Conservation (phyloP, 2,329 filamentous ascomycete genomes). For the Aspergillus oerlinghausenensis region DNA sequence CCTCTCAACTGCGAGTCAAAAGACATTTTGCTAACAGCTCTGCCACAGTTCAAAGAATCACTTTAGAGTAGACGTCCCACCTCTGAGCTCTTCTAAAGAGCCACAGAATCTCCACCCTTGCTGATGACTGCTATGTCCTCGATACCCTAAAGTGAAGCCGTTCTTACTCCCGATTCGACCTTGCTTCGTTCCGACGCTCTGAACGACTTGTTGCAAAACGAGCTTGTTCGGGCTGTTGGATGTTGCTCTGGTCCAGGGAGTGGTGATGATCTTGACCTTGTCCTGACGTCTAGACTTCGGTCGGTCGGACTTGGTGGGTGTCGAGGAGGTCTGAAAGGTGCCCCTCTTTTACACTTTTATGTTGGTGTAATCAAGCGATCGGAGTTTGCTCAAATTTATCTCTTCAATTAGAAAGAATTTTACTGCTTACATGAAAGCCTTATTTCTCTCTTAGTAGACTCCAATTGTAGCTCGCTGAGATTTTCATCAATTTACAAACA, state of each 20-base stretch:
- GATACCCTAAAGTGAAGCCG: slow-evolving; percentile 81
- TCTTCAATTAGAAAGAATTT: neutral
- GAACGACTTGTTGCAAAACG: slow-evolving; percentile 18
- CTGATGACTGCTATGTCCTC: slow-evolving; percentile 86
- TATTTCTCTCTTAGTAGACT: neutral
- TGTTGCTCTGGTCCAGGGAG: slow-evolving; percentile 65
- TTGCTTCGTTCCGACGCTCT: slow-evolving; percentile 8
- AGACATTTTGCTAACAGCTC: slow-evolving; percentile 18
- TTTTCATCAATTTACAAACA: no score
- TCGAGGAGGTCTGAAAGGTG: slow-evolving; percentile 87
- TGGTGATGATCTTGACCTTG: slow-evolving; percentile 93
- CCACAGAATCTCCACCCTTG: slow-evolving; percentile 89
- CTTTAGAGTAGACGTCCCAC: slow-evolving; percentile 94
- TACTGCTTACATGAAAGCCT: no score
- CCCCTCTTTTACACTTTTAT: slow-evolving; percentile 49
- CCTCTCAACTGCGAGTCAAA: neutral
- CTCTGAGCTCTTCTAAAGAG: slow-evolving; percentile 90
- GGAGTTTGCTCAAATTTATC: slow-evolving; percentile 1
- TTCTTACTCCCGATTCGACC: slow-evolving; percentile 48
- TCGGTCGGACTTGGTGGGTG: slow-evolving; percentile 73
- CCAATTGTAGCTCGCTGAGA: neutral
- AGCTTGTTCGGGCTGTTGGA: slow-evolving; percentile 33
- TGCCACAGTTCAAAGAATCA: slow-evolving; percentile 66
- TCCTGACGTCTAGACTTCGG: slow-evolving; percentile 67
- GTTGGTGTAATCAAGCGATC: slow-evolving; percentile 7